phyloP scores from a whole-genome alignment of 108 stramenopile genomes.

The Hondaea fermentalgiana region DNA sequence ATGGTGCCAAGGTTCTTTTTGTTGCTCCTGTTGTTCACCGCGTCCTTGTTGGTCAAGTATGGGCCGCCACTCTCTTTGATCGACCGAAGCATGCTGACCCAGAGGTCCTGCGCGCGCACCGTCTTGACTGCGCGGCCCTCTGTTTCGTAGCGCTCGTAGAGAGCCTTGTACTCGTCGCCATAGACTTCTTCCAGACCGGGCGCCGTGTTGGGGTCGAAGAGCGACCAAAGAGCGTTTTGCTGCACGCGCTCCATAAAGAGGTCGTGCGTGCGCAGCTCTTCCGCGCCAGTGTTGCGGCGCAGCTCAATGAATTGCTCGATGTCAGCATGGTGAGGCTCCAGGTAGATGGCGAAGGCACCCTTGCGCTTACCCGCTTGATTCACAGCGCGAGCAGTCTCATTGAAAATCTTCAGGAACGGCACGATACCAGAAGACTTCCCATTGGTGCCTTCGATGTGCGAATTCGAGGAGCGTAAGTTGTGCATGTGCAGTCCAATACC shows the following conservation, averaged over 20 bases:
- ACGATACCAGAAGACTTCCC: conserved; percentile 89
- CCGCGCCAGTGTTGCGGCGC: conserved; percentile 93
- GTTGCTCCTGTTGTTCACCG: conserved; percentile 87
- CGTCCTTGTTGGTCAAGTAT: conserved; percentile 93
- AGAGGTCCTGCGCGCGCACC: conserved; percentile 73
- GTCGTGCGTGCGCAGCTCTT: conserved; percentile 84
- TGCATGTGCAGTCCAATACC: conserved; percentile 90
- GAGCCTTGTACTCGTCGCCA: conserved; percentile 75
- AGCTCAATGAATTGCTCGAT: conserved; percentile 82
- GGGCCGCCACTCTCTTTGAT: conserved; percentile 96
- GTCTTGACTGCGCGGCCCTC: conserved; percentile 65
- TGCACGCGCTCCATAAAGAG: conserved; percentile 94
- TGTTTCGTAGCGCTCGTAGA: conserved; percentile 73
- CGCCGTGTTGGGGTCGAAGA: conserved; percentile 85
- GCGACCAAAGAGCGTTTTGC: conserved; percentile 74
- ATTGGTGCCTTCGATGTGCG: conserved; percentile 81
- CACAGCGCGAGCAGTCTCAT: conserved; percentile 88
- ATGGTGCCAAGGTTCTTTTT: conserved; percentile 94
- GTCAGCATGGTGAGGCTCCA: conserved; percentile 96
- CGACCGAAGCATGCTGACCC: conserved; percentile 69
- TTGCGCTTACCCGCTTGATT: conserved; percentile 94
- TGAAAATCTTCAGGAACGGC: conserved; percentile 97
- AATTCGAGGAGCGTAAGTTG: conserved; percentile 82
- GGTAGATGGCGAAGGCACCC: conserved; percentile 87
- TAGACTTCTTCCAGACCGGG: conserved; percentile 72